Evolutionary conservation across 2,329 filamentous ascomycete species (phyloP).

Genomic region (Aspergillus calidoustus): DNA sequence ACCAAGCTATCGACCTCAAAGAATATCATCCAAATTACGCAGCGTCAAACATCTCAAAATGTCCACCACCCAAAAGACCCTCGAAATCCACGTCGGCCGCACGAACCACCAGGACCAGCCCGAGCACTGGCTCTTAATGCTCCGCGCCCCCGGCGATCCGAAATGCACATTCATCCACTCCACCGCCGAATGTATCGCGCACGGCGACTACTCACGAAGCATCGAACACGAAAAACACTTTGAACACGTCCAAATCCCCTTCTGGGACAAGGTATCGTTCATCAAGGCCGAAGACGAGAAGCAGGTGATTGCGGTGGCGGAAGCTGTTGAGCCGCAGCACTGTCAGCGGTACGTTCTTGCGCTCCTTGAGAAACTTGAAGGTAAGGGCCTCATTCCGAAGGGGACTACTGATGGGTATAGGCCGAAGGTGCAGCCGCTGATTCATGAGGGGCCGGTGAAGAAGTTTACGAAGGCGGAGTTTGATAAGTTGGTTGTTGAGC

Average conservation of each 20-base stretch:
- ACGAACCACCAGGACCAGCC: constrained; percentile 22
- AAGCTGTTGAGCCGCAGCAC: background rate
- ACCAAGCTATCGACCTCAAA: too few species aligned
- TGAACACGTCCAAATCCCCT: background rate
- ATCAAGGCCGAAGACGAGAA: too few species aligned
- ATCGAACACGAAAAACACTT: background rate
- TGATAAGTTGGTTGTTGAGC: background rate
- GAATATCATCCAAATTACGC: too few species aligned
- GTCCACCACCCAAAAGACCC: background rate
- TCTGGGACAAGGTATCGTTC: background rate
- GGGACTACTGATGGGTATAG: background rate
- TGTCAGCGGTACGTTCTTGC: background rate
- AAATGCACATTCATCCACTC: background rate
- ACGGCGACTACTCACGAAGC: background rate
- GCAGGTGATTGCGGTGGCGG: background rate
- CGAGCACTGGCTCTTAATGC: constrained; percentile 12
- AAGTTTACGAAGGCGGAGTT: background rate
- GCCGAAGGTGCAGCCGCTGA: background rate
- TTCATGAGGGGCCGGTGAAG: background rate
- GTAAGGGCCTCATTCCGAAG: background rate
- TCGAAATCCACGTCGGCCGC: constrained; percentile 23
- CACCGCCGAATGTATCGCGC: background rate
- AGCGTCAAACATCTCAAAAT: background rate
- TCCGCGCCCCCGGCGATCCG: background rate
- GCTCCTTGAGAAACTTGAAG: background rate